A percentile compares a stretch with the other conserved stretches of the same genome.
Evolutionary conservation across 2,329 filamentous ascomycete genomes (phyloP).

Genomic region (Xylaria sp.): DNA sequence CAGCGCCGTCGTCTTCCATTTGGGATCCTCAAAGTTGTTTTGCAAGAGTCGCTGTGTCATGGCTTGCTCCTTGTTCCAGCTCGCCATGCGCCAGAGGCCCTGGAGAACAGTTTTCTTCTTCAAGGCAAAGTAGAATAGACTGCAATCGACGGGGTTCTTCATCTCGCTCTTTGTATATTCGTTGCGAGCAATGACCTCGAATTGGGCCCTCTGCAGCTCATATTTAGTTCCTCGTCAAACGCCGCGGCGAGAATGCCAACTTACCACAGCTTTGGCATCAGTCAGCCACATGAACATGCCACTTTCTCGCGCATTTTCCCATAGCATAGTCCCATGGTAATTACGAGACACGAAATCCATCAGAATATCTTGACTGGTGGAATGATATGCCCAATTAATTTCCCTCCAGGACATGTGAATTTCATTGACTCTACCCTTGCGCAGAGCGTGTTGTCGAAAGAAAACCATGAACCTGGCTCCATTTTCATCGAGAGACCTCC

Average conservation of each 20-base stretch:
- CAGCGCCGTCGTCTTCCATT: constrained; percentile 88
- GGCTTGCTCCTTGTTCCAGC: constrained; percentile 85
- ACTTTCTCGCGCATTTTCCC: constrained; percentile 85
- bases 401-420: constrained; percentile 80
- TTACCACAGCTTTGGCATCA: constrained; percentile 79
- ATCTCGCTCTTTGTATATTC: constrained; percentile 90
- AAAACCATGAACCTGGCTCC: constrained; percentile 88
- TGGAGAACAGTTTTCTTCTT: constrained; percentile 90
- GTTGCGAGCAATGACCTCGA: constrained; percentile 90
- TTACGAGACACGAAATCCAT: constrained; percentile 84
- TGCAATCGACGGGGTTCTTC: constrained; percentile 91
- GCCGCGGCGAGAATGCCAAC: constrained; percentile 46
- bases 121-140: constrained; percentile 89
- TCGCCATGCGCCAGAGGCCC: constrained; percentile 94
- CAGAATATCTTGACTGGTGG: constrained; percentile 87
- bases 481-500: constrained; percentile 90
- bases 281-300: constrained; percentile 96
- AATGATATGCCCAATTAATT: constrained; percentile 88
- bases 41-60: constrained; percentile 82
- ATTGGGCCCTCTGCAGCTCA: constrained; percentile 71
- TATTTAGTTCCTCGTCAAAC: constrained; percentile 28
- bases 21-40: constrained; percentile 89
- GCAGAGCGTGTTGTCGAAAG: constrained; percentile 82
- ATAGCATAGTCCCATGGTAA: constrained; percentile 81
- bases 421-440: constrained; percentile 72